These are phyloP conservation scores for Xylaria cubensis DNA, from an alignment of 495 filamentous ascomycete genomes.

Conservation along the genomic window DNA sequence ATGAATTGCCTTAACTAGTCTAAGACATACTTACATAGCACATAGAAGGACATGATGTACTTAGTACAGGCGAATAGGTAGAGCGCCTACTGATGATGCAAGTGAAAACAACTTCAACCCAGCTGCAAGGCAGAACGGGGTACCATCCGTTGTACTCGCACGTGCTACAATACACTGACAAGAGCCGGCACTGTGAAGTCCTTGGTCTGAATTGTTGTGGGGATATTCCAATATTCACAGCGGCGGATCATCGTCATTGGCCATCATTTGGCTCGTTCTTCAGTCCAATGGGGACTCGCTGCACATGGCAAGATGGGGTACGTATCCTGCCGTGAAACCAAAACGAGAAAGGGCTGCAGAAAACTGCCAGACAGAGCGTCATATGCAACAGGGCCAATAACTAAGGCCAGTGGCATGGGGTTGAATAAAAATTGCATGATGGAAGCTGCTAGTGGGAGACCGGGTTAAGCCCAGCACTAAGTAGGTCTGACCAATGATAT, in stretches of 20 bases:
- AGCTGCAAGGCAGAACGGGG: not conserved
- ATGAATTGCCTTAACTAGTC: not conserved
- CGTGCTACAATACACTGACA: not conserved
- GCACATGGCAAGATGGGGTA: slow-evolving; percentile 14
- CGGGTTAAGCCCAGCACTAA: not conserved
- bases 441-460: not conserved
- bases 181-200: slow-evolving; percentile 6
- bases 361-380: slow-evolving; percentile 22
- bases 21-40: not conserved
- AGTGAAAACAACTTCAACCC: not conserved
- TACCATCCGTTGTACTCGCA: not conserved
- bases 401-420: slow-evolving; percentile 8
- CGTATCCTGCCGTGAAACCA: slow-evolving; percentile 24
- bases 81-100: not conserved
- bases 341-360: slow-evolving; percentile 27
- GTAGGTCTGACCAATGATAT: slow-evolving; percentile 1
- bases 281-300: slow-evolving; percentile 20
- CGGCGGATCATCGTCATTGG: slow-evolving; percentile 16
- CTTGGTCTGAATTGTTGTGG: not conserved
- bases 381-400: not conserved
- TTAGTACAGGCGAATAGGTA: not conserved
- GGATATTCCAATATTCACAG: not conserved
- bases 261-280: slow-evolving; percentile 23
- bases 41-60: not conserved
- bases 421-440: slow-evolving; percentile 4